Conservation (phyloP, 495 filamentous ascomycete species). For the Beverwykella pulmonaria region DNA sequence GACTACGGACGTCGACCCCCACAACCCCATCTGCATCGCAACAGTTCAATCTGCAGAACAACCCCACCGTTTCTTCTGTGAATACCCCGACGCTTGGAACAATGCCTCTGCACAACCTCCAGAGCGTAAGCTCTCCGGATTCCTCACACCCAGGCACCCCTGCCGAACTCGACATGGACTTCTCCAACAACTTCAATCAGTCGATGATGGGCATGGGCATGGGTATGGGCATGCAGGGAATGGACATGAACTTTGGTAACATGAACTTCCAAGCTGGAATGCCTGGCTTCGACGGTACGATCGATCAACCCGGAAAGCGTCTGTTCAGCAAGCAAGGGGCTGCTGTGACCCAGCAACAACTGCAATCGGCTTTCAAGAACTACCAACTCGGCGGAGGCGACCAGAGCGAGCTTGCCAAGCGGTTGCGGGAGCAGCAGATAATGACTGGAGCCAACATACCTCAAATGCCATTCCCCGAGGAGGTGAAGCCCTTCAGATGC, state of each 20-base stretch:
- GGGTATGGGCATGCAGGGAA: conserved; percentile 5
- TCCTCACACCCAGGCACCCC: conserved; percentile 76
- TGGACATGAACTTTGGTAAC: conserved; percentile 37
- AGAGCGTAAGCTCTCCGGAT: conserved; percentile 70
- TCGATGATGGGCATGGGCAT: conserved; percentile 26
- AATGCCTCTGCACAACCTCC: conserved; percentile 59
- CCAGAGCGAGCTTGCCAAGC: conserved; percentile 71
- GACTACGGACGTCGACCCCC: conserved; percentile 81
- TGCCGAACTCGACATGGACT: conserved; percentile 56
- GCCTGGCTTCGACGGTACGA: conserved; percentile 62
- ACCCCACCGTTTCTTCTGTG: conserved; percentile 96
- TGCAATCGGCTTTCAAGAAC: conserved; percentile 66
- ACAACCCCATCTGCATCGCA: conserved; percentile 76
- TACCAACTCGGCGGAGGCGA: conserved; percentile 64
- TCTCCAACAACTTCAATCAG: conserved; percentile 25
- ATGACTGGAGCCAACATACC: conserved; percentile 53
- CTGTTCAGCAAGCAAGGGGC: conserved; percentile 83
- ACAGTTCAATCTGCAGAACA: conserved; percentile 74
- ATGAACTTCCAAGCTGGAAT: conserved; percentile 35
- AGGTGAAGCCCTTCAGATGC: conserved; percentile 95
- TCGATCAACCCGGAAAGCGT: conserved; percentile 93
- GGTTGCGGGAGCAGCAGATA: conserved; percentile 74
- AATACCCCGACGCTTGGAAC: conserved; percentile 81
- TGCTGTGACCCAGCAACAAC: conserved; percentile 57
- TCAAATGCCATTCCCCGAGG: conserved; percentile 48